Conservation (phyloP, 176 grass and related monocot genomes). For the Urochloa ruziziensis region DNA sequence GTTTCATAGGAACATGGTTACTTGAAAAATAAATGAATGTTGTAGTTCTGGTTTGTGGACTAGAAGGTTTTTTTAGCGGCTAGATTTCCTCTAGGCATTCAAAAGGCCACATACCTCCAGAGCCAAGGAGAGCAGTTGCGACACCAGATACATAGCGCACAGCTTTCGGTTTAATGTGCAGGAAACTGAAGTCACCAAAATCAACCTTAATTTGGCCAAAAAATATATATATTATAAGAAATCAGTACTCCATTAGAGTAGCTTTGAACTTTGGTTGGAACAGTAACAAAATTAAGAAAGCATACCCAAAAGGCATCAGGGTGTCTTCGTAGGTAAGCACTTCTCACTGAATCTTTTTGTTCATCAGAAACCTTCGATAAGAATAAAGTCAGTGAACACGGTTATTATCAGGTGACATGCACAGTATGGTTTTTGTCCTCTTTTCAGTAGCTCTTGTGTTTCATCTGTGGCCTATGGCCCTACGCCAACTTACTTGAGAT, state of each 20-base stretch:
- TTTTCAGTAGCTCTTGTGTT: background rate
- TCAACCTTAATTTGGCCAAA: constrained; percentile 66
- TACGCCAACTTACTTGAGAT: background rate
- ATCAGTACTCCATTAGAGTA: constrained; percentile 5
- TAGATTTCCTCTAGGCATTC: constrained; percentile 11
- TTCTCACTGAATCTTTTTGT: constrained; percentile 61
- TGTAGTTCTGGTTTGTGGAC: background rate
- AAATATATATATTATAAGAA: constrained; percentile 1
- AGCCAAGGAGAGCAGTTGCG: constrained; percentile 86
- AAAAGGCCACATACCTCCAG: constrained; percentile 61
- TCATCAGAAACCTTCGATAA: constrained; percentile 53
- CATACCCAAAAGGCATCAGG: constrained; percentile 93
- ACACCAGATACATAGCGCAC: constrained; percentile 83
- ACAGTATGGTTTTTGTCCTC: background rate
- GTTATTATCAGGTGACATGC: background rate
- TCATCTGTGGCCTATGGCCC: background rate
- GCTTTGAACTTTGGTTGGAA: background rate
- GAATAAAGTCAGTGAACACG: background rate
- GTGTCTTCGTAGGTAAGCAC: constrained; percentile 76
- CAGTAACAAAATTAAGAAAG: background rate
- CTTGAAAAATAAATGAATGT: constrained; percentile 5
- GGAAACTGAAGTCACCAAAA: constrained; percentile 89
- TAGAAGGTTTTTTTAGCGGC: background rate
- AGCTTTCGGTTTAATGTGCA: constrained; percentile 82
- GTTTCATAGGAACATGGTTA: background rate